Base-by-base conservation (phyloP, 2,329 filamentous ascomycete species). In the Aspergillus jensenii region DNA sequence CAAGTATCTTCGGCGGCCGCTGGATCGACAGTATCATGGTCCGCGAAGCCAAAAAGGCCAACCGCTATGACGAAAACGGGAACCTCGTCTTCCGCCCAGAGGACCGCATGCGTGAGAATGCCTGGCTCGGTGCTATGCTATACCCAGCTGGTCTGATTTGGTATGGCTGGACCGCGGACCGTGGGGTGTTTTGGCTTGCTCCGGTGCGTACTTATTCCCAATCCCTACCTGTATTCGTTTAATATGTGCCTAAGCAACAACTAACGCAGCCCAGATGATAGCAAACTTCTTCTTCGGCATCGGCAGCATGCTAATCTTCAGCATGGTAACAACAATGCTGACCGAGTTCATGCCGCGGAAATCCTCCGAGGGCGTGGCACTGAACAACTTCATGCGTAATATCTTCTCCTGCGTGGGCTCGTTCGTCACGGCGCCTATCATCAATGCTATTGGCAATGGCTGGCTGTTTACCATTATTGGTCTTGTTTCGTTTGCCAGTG, bases 1-100 rank as follows among this genome's bases (percentile, higher is more conserved):
- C 87, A 0, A 89, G 88, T 43, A 66, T 90, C 2, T 75, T 90
- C 37, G 90, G 90, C 41, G 91, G 90, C 0, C 81, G 79, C 43
- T 95, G 90, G 91, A 88, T 90, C 65, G 91, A 96, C 71, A 76
- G 74, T 17, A 93, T 95, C 73, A 95, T 95, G 91, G 81, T 84
- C 33, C 84, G 89, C 19, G 88, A 91, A 72, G 91, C 91, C 0
- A 78, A 77, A n/a, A 87, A 82, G 62, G 89, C 88, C 0, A 85
- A 84, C 12, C 80, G 90, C 23, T 89, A 87, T 66, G 89, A 91
- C 64, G 82, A 81, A 37, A 74, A 84, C 39, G 90, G 90, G 14
- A 83, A 82, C 58, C 78, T 91, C 19, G 76, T 90, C 9, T 89
- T 86, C 67, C 79, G 85, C 2, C 91, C 91, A 0, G 91, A 95